A percentile compares a stretch with the other conserved stretches of the same genome.
Conservation (phyloP, 176 grass and related monocot genomes). For the Ananas comosus region DNA sequence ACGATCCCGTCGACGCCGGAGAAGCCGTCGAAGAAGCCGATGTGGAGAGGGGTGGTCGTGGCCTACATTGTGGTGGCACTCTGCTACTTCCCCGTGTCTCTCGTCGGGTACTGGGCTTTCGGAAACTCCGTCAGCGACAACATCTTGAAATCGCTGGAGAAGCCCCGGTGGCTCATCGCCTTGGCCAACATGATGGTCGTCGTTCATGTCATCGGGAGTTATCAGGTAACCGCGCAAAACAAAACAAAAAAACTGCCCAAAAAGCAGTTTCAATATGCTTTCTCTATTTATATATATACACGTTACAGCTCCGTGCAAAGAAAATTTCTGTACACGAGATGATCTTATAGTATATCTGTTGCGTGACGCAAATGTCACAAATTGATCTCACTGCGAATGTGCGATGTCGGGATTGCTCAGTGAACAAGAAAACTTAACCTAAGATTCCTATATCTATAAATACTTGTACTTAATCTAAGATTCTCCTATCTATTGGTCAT, state of each 20-base stretch:
- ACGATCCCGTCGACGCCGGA: constrained; percentile 79
- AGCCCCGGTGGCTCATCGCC: constrained; percentile 76
- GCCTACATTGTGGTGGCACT: constrained; percentile 78
- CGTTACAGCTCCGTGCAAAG: too few relatives aligned
- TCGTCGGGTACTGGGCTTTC: constrained; percentile 72
- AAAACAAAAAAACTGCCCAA: too few relatives aligned
- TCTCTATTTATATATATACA: too few relatives aligned
- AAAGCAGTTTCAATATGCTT: too few relatives aligned
- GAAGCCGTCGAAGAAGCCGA: constrained; percentile 79
- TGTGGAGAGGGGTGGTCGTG: constrained; percentile 90
- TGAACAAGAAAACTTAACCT: too few relatives aligned
- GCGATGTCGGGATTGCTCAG: too few relatives aligned
- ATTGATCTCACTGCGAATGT: too few relatives aligned
- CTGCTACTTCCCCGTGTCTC: constrained; percentile 86
- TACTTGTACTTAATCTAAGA: too few relatives aligned
- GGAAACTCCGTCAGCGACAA: constrained; percentile 42
- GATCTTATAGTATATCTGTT: neutral
- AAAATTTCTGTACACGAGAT: too few relatives aligned
- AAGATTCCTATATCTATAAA: too few relatives aligned
- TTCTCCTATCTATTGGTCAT: neutral
- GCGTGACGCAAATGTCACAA: neutral
- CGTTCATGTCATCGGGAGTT: constrained; percentile 82
- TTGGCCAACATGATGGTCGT: constrained; percentile 86
- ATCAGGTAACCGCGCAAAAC: constrained; percentile 35
- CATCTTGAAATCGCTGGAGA: constrained; percentile 52